Percentiles rank a stretch among this genome's conserved stretches.
Conservation (phyloP, 2,329 filamentous ascomycete species). For the Pseudocercospora pini-densiflorae region DNA sequence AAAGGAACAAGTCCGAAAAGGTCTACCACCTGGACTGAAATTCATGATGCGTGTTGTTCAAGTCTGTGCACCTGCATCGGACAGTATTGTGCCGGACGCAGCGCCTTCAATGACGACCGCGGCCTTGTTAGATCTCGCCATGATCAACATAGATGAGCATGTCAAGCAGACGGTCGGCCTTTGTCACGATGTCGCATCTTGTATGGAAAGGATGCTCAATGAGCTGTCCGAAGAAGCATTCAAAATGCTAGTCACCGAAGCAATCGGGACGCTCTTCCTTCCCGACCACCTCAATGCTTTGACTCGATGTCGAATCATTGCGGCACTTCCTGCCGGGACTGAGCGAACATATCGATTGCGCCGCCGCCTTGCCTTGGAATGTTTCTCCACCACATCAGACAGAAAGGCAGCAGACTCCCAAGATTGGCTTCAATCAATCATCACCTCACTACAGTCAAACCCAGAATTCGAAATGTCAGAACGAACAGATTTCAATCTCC, state of each 20-base stretch:
- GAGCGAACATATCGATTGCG: conserved; percentile 63
- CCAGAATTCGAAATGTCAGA: conserved; percentile 59
- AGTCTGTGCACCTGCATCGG: conserved; percentile 24
- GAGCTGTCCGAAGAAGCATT: conserved; percentile 24
- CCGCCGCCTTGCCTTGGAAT: conserved; percentile 67
- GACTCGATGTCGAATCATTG: conserved; percentile 62
- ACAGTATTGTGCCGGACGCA: conserved; percentile 22
- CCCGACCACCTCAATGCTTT: conserved; percentile 19
- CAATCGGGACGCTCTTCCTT: conserved; percentile 21
- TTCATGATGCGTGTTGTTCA: conserved; percentile 22
- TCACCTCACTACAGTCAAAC: conserved; percentile 26
- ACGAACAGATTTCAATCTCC: conserved; percentile 68
- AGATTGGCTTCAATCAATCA: conserved; percentile 33
- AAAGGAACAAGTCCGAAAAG: conserved; percentile 15
- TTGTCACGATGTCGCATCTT: conserved; percentile 14
- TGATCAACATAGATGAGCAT: conserved; percentile 35
- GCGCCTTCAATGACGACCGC: conserved; percentile 21
- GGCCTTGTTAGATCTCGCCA: conserved; percentile 33
- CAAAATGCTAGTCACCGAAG: conserved; percentile 18
- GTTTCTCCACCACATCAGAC: conserved; percentile 55
- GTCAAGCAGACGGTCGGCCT: conserved; percentile 26
- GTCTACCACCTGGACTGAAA: conserved; percentile 23
- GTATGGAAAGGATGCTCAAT: conserved; percentile 33
- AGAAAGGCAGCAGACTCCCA: neutral
- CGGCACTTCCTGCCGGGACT: conserved; percentile 61